Evolutionary conservation across 768 basidiomycete species (phyloP), one percentile per base, ranked within the genome.

Genomic region (Cystobasidium tubakii): DNA sequence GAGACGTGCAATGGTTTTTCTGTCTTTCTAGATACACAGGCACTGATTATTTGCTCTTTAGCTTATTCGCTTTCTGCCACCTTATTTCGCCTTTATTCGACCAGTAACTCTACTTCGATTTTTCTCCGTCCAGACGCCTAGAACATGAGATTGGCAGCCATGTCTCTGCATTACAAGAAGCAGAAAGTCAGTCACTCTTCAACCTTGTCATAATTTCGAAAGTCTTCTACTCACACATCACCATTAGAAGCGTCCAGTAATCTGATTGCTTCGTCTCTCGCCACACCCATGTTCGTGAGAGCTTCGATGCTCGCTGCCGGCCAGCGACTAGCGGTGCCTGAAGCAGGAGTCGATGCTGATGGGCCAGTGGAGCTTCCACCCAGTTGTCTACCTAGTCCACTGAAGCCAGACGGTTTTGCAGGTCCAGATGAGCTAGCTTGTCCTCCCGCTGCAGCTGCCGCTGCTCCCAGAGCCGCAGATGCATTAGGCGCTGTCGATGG

Each of bases 191-290:
- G n/a, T n/a, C n/a, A n/a, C n/a, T n/a, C n/a, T n/a, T n/a, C n/a
- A n/a, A n/a, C n/a, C n/a, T n/a, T n/a, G n/a, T n/a, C n/a, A n/a
- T n/a, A n/a, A n/a, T n/a, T n/a, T n/a, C n/a, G n/a, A n/a, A n/a
- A n/a, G n/a, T n/a, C n/a, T n/a, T n/a, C n/a, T 3, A 65, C 66
- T 69, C 36, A 69, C 66, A 69, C 83, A 80, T 94, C 91, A 1
- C 95, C 95, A 1, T 87, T 88, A 0, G 91, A 86, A 2, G 90
- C 89, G 17, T 89, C 86, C 74, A 98, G 82, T 55, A 87, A 84
- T 55, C 85, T 85, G 21, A 93, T 86, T 0, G 95, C 95, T 29
- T 87, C 82, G 70, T 92, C 89, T 76, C 90, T 84, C 34, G 86
- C 83, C 12, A 85, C 90, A 1, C 95, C 95, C 0, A 98, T 84